Conservation (phyloP, 371 early-diverging fungal species). For the Haplosporangium sp. region DNA sequence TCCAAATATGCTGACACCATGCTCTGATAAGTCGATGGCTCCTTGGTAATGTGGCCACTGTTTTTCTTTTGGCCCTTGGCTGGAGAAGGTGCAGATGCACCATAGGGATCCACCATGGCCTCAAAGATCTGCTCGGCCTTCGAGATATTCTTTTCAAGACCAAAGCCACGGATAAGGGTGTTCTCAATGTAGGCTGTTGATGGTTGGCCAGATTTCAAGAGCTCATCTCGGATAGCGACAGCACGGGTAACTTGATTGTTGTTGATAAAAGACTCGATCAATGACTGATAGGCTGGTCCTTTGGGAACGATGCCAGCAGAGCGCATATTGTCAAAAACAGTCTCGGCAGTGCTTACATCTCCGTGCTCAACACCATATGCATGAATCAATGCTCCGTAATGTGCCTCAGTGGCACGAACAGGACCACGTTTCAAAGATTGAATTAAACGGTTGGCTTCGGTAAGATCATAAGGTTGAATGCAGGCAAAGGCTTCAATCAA, state of each 20-base stretch:
- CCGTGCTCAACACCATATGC: conserved; percentile 73
- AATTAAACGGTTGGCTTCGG: conserved; percentile 65
- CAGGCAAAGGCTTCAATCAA: conserved; percentile 72
- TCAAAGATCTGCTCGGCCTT: conserved; percentile 67
- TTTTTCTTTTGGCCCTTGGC: neutral
- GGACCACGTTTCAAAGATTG: conserved; percentile 66
- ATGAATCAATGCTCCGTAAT: conserved; percentile 70
- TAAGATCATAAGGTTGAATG: conserved; percentile 72
- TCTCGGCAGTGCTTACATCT: conserved; percentile 64
- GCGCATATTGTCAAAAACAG: conserved; percentile 64
- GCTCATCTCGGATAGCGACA: conserved; percentile 61
- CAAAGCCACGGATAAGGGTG: conserved; percentile 68
- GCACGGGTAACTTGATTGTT: conserved; percentile 64
- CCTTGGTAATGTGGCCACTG: conserved; percentile 56
- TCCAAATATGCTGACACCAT: conserved; percentile 69
- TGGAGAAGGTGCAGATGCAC: conserved; percentile 1
- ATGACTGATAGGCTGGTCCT: conserved; percentile 67
- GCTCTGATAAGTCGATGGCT: conserved; percentile 73
- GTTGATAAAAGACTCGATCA: conserved; percentile 67
- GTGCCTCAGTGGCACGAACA: conserved; percentile 60
- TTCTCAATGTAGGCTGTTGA: conserved; percentile 75
- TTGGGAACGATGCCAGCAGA: conserved; percentile 60
- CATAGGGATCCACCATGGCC: conserved; percentile 67
- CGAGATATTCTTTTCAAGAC: conserved; percentile 54
- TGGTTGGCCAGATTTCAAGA: conserved; percentile 56